These are phyloP conservation scores for Asterochloris erici DNA, from an alignment of 139 green algal genomes.

Conservation along the genomic window DNA sequence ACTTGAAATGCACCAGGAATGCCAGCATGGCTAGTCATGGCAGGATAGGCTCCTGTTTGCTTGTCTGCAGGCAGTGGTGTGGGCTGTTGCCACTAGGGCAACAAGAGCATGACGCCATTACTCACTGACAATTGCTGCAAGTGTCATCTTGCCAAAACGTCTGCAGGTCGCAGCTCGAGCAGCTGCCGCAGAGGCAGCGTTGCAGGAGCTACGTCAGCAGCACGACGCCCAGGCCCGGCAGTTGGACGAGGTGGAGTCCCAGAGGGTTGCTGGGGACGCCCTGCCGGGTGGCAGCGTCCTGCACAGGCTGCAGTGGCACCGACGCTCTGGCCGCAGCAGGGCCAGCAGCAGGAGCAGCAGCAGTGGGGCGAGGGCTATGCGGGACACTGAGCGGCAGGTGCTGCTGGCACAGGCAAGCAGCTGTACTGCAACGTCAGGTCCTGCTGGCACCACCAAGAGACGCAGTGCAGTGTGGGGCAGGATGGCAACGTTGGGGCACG, in stretches of 20 bases:
- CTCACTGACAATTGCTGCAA: too few relatives aligned
- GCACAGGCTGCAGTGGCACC: too few relatives aligned
- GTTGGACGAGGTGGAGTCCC: slow-evolving; percentile 29
- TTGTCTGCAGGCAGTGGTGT: too few relatives aligned
- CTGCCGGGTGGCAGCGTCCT: not conserved
- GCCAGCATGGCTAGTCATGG: too few relatives aligned
- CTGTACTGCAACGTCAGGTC: not conserved
- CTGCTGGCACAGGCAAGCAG: slow-evolving; percentile 7
- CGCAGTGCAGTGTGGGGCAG: too few relatives aligned
- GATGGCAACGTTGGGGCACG: not conserved
- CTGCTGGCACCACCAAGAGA: too few relatives aligned
- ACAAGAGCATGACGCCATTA: too few relatives aligned
- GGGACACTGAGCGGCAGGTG: not conserved
- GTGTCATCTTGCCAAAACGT: too few relatives aligned
- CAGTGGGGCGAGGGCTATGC: not conserved
- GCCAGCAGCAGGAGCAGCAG: too few relatives aligned
- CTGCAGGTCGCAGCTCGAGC: not conserved
- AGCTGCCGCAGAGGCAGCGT: slow-evolving; percentile 28
- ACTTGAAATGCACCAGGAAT: too few relatives aligned
- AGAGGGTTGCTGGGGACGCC: not conserved
- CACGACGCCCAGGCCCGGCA: slow-evolving; percentile 32
- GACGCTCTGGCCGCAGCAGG: not conserved
- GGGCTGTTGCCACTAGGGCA: too few relatives aligned
- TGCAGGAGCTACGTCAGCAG: slow-evolving; percentile 54
- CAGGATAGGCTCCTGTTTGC: too few relatives aligned